Percentiles rank a stretch among this genome's conserved stretches.
Evolutionary conservation across 192 early-diverging fungal genomes (phyloP).

Genomic region (Entomortierella parvispora): DNA sequence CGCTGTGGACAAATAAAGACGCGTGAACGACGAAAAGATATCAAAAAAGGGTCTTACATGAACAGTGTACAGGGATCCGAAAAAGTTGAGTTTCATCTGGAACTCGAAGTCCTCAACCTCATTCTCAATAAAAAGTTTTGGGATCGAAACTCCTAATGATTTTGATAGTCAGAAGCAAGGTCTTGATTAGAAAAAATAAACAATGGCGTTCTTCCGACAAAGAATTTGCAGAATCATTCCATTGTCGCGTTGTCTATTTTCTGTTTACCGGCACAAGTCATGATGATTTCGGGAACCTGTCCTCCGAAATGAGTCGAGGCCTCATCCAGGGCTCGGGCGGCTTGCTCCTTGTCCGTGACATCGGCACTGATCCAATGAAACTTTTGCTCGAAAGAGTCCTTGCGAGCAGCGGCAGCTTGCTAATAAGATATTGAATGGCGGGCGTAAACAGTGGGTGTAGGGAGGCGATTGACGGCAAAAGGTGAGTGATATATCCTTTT

Average conservation of each 20-base stretch:
- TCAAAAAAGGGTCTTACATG: constrained; percentile 61
- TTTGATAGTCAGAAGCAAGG: no score
- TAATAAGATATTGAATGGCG: constrained; percentile 1
- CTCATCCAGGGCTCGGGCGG: constrained; percentile 65
- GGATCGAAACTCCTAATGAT: constrained; percentile 44
- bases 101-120: constrained; percentile 61
- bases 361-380: constrained; percentile 71
- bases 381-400: constrained; percentile 46
- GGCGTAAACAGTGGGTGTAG: not conserved
- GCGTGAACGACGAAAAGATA: not conserved
- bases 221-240: not conserved
- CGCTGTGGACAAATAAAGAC: no score
- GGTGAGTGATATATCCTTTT: no score
- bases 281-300: constrained; percentile 64
- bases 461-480: not conserved
- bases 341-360: constrained; percentile 61
- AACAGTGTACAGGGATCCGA: constrained; percentile 69
- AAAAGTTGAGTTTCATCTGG: constrained; percentile 74
- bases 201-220: no score
- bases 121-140: constrained; percentile 76
- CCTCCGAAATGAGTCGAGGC: constrained; percentile 61
- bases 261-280: constrained; percentile 63
- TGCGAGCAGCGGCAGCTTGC: constrained; percentile 28
- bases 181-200: no score
- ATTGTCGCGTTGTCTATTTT: no score